Evolutionary conservation across 2,329 filamentous ascomycete species (phyloP).

Genomic region (Exophiala calicioides): DNA sequence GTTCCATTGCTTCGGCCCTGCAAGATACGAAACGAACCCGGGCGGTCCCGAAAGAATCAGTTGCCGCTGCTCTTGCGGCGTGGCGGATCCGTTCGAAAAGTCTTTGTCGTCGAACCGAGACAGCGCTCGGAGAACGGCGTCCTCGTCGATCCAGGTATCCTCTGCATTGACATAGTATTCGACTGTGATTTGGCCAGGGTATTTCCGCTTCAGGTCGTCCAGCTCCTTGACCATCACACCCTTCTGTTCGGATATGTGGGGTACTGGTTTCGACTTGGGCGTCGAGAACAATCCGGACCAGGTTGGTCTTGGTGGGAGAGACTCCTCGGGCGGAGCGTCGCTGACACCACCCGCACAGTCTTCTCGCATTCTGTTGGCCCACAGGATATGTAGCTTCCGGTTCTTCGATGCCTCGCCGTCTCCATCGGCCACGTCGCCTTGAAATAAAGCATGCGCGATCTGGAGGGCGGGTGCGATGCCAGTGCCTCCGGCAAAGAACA

Average conservation of each 20-base stretch:
- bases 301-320: slow-evolving; percentile 13
- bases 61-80: slow-evolving; percentile 56
- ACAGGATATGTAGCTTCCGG: slow-evolving; percentile 70
- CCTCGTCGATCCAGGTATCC: slow-evolving; percentile 61
- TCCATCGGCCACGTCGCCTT: slow-evolving; percentile 39
- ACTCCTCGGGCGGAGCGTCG: slow-evolving; percentile 41
- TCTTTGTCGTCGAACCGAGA: slow-evolving; percentile 23
- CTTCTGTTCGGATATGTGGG: slow-evolving; percentile 21
- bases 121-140: slow-evolving; percentile 46
- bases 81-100: slow-evolving; percentile 21
- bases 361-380: slow-evolving; percentile 71
- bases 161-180: slow-evolving; percentile 85
- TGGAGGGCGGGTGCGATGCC: slow-evolving; percentile 90
- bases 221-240: slow-evolving; percentile 62
- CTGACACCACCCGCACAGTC: slow-evolving; percentile 66
- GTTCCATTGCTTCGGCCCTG: slow-evolving; percentile 65
- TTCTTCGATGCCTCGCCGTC: slow-evolving; percentile 33
- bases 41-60: slow-evolving; percentile 89
- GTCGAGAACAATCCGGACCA: slow-evolving; percentile 22
- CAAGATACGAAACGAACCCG: slow-evolving; percentile 79
- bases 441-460: slow-evolving; percentile 63
- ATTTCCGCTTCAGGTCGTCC: slow-evolving; percentile 59
- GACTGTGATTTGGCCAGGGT: slow-evolving; percentile 61
- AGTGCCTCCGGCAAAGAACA: slow-evolving; percentile 90
- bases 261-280: slow-evolving; percentile 13